Conservation (phyloP, 768 basidiomycete genomes). For the Kwoniella sp. region DNA sequence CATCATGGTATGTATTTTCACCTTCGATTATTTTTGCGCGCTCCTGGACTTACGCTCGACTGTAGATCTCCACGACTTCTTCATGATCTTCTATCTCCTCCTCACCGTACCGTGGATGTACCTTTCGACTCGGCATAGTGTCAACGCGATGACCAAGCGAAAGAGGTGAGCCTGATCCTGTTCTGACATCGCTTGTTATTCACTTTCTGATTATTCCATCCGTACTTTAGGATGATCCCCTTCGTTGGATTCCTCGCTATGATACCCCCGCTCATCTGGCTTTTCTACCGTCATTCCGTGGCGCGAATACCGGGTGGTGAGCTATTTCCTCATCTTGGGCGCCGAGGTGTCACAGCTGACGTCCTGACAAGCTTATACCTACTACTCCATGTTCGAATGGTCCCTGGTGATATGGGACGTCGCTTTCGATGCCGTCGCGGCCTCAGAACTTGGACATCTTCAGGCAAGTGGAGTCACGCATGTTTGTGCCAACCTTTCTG, state of each 20-base stretch:
- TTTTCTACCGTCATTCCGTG: slow-evolving; percentile 83
- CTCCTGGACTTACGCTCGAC: neutral
- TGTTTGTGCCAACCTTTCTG: neutral
- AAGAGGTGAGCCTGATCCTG: slow-evolving; percentile 20
- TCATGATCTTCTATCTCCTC: slow-evolving; percentile 84
- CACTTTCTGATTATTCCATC: neutral
- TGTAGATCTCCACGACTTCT: slow-evolving; percentile 74
- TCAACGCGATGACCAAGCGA: slow-evolving; percentile 27
- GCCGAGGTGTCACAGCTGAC: slow-evolving; percentile 4
- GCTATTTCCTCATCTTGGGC: slow-evolving; percentile 24
- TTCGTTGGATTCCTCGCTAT: slow-evolving; percentile 69
- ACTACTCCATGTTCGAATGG: slow-evolving; percentile 88
- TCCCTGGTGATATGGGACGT: slow-evolving; percentile 54
- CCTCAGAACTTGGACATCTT: slow-evolving; percentile 37
- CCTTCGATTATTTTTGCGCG: neutral
- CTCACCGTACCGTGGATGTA: slow-evolving; percentile 89
- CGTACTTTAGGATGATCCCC: slow-evolving; percentile 52
- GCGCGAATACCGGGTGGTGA: slow-evolving; percentile 75
- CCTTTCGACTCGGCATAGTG: slow-evolving; percentile 66
- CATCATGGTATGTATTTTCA: slow-evolving; percentile 61
- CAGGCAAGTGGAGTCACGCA: slow-evolving; percentile 22
- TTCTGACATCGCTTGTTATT: too few species aligned
- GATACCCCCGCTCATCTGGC: slow-evolving; percentile 75
- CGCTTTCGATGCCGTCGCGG: slow-evolving; percentile 45
- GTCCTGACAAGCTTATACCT: slow-evolving; percentile 69